Conservation (phyloP, 176 grass and related monocot species). For the Carex scoparia region DNA sequence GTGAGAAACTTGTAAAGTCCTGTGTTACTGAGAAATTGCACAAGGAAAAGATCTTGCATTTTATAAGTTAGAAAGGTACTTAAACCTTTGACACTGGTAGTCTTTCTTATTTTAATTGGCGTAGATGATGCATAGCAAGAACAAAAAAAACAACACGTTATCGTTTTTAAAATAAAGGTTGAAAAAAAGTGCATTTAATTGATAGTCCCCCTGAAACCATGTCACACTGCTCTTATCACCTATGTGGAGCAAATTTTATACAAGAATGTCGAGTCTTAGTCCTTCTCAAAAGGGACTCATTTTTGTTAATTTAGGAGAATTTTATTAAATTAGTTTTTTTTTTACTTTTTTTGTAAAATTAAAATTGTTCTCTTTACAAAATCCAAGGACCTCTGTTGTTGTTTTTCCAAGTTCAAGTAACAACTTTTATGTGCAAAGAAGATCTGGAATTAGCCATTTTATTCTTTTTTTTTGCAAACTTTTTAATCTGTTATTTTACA, state of each 20-base stretch:
- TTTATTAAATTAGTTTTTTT: background rate
- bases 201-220: background rate
- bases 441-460: slow-evolving; percentile 1
- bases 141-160: background rate
- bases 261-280: background rate
- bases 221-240: background rate
- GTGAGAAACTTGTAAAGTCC: background rate
- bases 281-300: background rate
- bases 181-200: background rate
- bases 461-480: background rate
- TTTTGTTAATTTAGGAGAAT: background rate
- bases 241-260: no score
- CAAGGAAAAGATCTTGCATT: background rate
- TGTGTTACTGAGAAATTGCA: background rate
- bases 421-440: background rate
- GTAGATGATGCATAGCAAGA: background rate
- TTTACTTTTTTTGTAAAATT: no score
- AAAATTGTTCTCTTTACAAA: background rate
- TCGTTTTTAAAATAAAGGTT: background rate
- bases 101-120: background rate
- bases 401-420: no score
- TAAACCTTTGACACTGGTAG: background rate
- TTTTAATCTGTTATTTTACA: slow-evolving; percentile 5
- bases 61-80: background rate
- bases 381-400: no score